Evolutionary conservation across 176 grass and related monocot species (phyloP).

Genomic region (Oryza rufipogon): DNA sequence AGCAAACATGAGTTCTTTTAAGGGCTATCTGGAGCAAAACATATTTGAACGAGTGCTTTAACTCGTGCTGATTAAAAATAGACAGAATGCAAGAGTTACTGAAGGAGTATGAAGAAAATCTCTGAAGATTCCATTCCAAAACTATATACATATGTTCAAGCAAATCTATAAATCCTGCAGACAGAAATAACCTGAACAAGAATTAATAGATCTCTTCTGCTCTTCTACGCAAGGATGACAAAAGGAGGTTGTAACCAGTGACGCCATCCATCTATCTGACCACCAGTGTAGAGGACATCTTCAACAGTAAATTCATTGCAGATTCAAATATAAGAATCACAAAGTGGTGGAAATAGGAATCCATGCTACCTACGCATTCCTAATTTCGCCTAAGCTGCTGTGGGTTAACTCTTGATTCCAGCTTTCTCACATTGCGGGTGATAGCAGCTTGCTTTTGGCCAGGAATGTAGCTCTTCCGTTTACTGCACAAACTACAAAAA

Average conservation of each 20-base stretch:
- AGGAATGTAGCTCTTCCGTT: constrained; percentile 66
- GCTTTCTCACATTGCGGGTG: constrained; percentile 48
- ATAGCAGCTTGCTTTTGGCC: constrained; percentile 67
- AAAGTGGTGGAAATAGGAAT: constrained; percentile 28
- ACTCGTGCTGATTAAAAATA: neutral
- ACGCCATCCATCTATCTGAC: constrained; percentile 12
- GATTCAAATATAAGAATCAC: constrained; percentile 36
- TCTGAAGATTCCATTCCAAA: neutral
- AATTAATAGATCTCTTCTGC: constrained; percentile 15
- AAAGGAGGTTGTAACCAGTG: neutral
- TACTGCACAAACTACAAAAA: constrained; percentile 57
- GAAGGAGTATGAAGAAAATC: neutral
- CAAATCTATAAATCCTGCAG: constrained; percentile 19
- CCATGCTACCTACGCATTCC: constrained; percentile 33
- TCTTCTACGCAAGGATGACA: constrained; percentile 8
- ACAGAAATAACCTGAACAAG: neutral
- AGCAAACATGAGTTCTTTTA: neutral
- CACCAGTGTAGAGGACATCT: neutral
- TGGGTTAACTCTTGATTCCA: constrained; percentile 54
- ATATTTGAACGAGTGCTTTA: neutral
- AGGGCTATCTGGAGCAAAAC: too few relatives aligned
- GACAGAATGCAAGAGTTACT: neutral
- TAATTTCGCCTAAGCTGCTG: constrained; percentile 34
- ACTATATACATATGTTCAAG: constrained; percentile 31
- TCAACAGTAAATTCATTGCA: constrained; percentile 33